A percentile compares a stretch with the other conserved stretches of the same genome.
Conservation (phyloP, 1,139 yeast species). For the Debaryomyces robertsiae region DNA sequence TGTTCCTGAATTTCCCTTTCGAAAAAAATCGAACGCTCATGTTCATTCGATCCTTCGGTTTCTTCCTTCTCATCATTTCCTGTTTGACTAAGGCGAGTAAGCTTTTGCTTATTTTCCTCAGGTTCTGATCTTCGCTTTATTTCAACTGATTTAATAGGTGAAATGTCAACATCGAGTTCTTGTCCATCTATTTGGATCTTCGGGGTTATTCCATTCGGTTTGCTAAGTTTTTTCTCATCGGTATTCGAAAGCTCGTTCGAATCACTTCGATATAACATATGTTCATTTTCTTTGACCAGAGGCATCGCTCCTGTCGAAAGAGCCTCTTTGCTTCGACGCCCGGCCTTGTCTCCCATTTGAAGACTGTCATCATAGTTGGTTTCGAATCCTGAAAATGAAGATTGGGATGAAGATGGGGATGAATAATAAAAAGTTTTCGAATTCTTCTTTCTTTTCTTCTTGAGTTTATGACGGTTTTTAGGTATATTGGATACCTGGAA, state of each 20-base stretch:
- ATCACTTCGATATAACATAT: neutral
- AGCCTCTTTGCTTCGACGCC: neutral
- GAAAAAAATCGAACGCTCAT: neutral
- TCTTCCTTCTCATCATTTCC: neutral
- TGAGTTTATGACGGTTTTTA: slow-evolving; percentile 1
- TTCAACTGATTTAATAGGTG: neutral
- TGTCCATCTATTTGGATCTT: neutral
- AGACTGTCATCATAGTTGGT: neutral
- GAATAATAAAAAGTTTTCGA: slow-evolving; percentile 5
- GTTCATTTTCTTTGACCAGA: neutral
- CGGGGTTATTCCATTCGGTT: neutral
- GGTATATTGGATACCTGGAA: neutral
- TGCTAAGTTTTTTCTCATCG: neutral
- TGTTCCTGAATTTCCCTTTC: slow-evolving; percentile 7
- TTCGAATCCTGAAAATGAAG: neutral
- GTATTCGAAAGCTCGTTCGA: neutral
- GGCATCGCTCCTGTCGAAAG: neutral
- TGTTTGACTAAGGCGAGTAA: neutral
- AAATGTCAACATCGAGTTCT: neutral
- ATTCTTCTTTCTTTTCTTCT: slow-evolving; percentile 6
- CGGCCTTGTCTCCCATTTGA: neutral
- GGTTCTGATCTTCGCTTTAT: neutral
- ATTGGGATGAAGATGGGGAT: slow-evolving; percentile 7
- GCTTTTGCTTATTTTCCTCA: neutral
- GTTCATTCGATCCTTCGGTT: slow-evolving; percentile 8